Base-by-base conservation (phyloP, 176 grass and related monocot genomes). In the Poa pratensis region DNA sequence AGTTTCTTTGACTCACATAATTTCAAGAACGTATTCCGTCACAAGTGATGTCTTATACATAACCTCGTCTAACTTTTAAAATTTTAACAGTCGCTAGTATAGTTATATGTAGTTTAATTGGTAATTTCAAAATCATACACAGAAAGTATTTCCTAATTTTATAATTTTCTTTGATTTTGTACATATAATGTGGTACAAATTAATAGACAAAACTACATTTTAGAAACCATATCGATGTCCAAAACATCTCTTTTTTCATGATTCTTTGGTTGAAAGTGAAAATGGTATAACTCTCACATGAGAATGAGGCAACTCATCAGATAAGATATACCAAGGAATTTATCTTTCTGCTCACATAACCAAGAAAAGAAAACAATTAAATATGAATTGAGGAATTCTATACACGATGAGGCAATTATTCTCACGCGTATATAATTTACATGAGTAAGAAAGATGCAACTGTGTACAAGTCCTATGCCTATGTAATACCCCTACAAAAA, bases 391-490 rank as follows among this genome's bases (percentile, higher is more conserved):
- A 51, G 27, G 14, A 27, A 63, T 79, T 83, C 11, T 80, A 58
- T 79, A 79, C 34, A 90, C 15, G 11, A 73, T 52, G 48, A 79
- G 48, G 49, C 24, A 48, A 83, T 59, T 89, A 67, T 85, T 81
- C 28, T 63, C 78, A 59, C 3, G 37, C 13, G 5, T 77, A 46
- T 45, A 59, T 54, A 79, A 88, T 65, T 79, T 87, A 75, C 80
- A 75, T 14, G 11, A 30, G 37, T 24, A 70, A 55, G 20, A 67
- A 70, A 70, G 19, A 74, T 73, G 80, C 75, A 75, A 59, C 67
- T 74, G 35, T 34, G 66, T 73, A 79, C 77, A 82, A 9, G 60
- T 19, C 42, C 62, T 72, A 77, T 71, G 42, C 9, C 37, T 52
- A 53, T 70, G 46, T 40, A 60, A 62, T 24, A 73, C 10, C 35